phyloP scores from a whole-genome alignment of 345 rosid species.

The Brassica nigra region DNA sequence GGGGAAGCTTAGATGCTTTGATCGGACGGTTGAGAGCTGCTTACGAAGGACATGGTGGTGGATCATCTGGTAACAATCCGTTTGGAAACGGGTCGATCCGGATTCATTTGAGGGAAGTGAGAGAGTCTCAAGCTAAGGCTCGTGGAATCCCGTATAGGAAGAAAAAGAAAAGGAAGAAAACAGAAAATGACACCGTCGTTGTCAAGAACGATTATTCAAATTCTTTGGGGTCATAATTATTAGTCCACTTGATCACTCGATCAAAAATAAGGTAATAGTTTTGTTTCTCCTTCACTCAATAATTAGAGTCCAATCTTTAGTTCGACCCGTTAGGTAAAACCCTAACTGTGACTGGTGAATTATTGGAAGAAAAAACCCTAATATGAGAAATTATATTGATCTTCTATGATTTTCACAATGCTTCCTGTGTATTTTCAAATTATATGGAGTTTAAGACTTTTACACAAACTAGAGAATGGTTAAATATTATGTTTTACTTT shows the following conservation, averaged over 20 bases:
- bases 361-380: too few species aligned
- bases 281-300: background rate
- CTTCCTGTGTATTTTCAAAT: background rate
- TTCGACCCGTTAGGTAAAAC: background rate
- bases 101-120: slow-evolving; percentile 68
- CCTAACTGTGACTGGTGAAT: background rate
- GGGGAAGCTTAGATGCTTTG: slow-evolving; percentile 93
- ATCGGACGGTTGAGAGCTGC: slow-evolving; percentile 87
- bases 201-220: slow-evolving; percentile 24
- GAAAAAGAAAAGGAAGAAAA: slow-evolving; percentile 71
- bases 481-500: too few species aligned
- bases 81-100: slow-evolving; percentile 82
- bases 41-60: slow-evolving; percentile 78
- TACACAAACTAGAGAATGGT: too few species aligned
- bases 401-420: background rate
- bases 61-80: slow-evolving; percentile 66
- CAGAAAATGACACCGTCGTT: slow-evolving; percentile 15
- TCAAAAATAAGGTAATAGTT: slow-evolving; percentile 19
- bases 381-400: background rate
- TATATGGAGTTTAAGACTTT: too few species aligned
- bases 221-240: slow-evolving; percentile 15
- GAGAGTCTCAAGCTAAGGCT: slow-evolving; percentile 81
- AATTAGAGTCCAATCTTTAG: background rate
- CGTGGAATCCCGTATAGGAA: slow-evolving; percentile 81
- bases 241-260: slow-evolving; percentile 8